Percentiles rank a stretch among this genome's conserved stretches.
Evolutionary conservation across 2,329 filamentous ascomycete genomes (phyloP).

Genomic region (Whalleya microplaca): DNA sequence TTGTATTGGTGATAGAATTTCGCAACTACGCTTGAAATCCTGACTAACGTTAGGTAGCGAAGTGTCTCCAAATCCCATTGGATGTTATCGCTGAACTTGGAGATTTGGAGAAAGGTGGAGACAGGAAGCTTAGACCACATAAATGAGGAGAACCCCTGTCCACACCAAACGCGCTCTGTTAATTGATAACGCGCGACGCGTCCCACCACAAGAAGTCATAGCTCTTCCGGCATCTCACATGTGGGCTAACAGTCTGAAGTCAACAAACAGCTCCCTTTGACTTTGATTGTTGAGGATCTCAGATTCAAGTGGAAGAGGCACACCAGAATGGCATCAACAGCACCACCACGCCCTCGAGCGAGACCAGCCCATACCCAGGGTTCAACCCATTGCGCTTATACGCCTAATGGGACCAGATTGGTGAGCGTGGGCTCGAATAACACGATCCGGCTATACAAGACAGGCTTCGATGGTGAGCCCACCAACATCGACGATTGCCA

Average conservation of each 20-base stretch:
- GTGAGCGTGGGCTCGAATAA: conserved; percentile 94
- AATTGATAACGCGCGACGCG: conserved; percentile 24
- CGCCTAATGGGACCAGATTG: conserved; percentile 81
- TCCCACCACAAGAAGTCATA: conserved; percentile 6
- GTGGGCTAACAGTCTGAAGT: neutral
- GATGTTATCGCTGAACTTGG: conserved; percentile 11
- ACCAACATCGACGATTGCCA: conserved; percentile 88
- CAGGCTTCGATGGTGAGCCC: conserved; percentile 89
- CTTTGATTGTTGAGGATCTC: conserved; percentile 3
- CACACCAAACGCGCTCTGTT: conserved; percentile 15
- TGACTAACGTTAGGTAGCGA: neutral
- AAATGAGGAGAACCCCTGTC: conserved; percentile 18
- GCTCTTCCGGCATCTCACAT: neutral
- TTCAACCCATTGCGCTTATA: conserved; percentile 85
- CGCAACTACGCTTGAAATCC: conserved; percentile 3
- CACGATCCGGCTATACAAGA: conserved; percentile 89
- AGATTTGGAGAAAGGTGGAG: conserved; percentile 21
- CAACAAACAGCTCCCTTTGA: neutral
- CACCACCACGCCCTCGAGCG: conserved; percentile 57
- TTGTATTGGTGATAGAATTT: conserved; percentile 6
- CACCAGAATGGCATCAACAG: conserved; percentile 43
- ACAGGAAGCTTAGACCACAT: conserved; percentile 3
- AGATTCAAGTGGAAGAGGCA: conserved; percentile 1
- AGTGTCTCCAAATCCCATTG: neutral
- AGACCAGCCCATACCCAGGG: conserved; percentile 82